phyloP scores from a whole-genome alignment of 495 filamentous ascomycete species.

The Diplogelasinospora grovesii region DNA sequence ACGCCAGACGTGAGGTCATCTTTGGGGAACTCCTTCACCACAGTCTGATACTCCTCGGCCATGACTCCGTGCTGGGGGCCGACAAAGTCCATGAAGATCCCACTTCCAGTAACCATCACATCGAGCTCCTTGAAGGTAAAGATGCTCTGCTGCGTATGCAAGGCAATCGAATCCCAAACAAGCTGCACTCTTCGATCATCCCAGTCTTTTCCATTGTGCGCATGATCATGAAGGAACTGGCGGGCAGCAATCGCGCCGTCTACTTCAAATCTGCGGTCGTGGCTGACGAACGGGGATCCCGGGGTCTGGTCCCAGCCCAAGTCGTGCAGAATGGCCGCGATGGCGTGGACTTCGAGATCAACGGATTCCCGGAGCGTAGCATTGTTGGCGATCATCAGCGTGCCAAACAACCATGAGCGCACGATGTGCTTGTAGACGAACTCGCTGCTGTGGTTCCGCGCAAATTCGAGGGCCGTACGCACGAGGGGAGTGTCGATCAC shows the following conservation, averaged over 20 bases:
- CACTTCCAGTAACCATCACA: slow-evolving; percentile 32
- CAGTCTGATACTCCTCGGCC: slow-evolving; percentile 21
- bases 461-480: slow-evolving; percentile 32
- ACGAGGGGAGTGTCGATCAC: slow-evolving; percentile 19
- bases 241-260: slow-evolving; percentile 46
- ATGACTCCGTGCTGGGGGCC: slow-evolving; percentile 28
- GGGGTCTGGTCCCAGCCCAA: slow-evolving; percentile 40
- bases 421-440: slow-evolving; percentile 43
- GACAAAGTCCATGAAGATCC: slow-evolving; percentile 43
- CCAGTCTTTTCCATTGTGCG: slow-evolving; percentile 21
- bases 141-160: slow-evolving; percentile 40
- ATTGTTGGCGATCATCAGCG: slow-evolving; percentile 31
- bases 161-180: slow-evolving; percentile 50
- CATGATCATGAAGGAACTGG: slow-evolving; percentile 31
- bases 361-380: slow-evolving; percentile 22
- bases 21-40: slow-evolving; percentile 31
- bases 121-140: slow-evolving; percentile 39
- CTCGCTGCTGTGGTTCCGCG: slow-evolving; percentile 26
- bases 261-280: slow-evolving; percentile 51
- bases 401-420: slow-evolving; percentile 39
- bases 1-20: slow-evolving; percentile 21
- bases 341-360: slow-evolving; percentile 44
- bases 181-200: slow-evolving; percentile 33
- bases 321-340: slow-evolving; percentile 48
- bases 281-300: slow-evolving; percentile 22